Conservation (phyloP, 805 yeast species). For the Wickerhamiella alocasiicola region DNA sequence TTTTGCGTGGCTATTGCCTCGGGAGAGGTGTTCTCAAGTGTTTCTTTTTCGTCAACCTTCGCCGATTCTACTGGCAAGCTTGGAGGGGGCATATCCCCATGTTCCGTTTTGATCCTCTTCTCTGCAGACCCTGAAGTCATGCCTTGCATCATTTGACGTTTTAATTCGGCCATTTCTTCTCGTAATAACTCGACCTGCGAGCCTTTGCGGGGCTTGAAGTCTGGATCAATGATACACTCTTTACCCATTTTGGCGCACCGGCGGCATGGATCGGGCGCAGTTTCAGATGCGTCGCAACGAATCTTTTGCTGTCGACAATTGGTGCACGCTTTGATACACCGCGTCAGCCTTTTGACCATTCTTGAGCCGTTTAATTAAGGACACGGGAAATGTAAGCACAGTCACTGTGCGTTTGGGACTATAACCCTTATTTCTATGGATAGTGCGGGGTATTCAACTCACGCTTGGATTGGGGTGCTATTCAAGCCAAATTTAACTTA, state of each 20-base stretch:
- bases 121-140: not conserved
- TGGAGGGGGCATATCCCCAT: not conserved
- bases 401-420: no score
- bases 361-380: no score
- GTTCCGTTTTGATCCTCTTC: not conserved
- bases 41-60: not conserved
- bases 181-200: slow-evolving; percentile 74
- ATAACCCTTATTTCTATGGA: no score
- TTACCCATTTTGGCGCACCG: slow-evolving; percentile 71
- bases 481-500: no score
- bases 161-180: slow-evolving; percentile 73
- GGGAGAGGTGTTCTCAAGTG: not conserved
- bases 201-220: slow-evolving; percentile 82
- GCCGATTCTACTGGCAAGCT: not conserved
- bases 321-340: slow-evolving; percentile 57
- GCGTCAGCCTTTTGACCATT: slow-evolving; percentile 6
- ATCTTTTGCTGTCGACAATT: slow-evolving; percentile 92
- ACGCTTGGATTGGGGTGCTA: no score
- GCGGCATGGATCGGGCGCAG: slow-evolving; percentile 69
- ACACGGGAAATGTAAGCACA: no score
- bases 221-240: slow-evolving; percentile 80
- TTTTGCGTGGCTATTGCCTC: not conserved
- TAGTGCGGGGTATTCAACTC: no score
- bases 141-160: slow-evolving; percentile 36
- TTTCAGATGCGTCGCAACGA: slow-evolving; percentile 79